phyloP scores from a whole-genome alignment of 441 rosid species.

The Populus hybrid region DNA sequence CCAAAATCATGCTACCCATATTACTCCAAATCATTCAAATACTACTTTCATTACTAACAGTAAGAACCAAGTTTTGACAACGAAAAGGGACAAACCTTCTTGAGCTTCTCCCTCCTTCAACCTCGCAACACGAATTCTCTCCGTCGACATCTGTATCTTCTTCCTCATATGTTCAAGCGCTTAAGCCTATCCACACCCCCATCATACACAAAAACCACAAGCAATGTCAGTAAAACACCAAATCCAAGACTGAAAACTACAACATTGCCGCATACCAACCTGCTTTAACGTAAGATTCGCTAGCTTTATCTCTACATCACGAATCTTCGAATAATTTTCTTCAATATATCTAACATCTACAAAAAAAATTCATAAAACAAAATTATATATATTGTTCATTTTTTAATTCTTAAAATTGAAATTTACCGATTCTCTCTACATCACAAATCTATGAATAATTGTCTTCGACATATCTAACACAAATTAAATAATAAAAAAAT shows the following conservation, averaged over 20 bases:
- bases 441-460: too few species aligned
- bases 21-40: too few species aligned
- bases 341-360: slow-evolving; percentile 60
- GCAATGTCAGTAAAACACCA: slow-evolving; percentile 1
- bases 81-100: slow-evolving; percentile 50
- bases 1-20: too few species aligned
- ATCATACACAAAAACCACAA: slow-evolving; percentile 10
- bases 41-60: neutral
- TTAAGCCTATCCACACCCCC: slow-evolving; percentile 29
- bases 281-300: slow-evolving; percentile 69
- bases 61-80: slow-evolving; percentile 10
- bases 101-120: slow-evolving; percentile 73
- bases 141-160: too few species aligned
- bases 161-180: slow-evolving; percentile 85
- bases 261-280: slow-evolving; percentile 35
- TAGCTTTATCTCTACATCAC: slow-evolving; percentile 81
- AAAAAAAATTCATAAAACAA: neutral
- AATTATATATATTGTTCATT: too few species aligned
- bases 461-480: too few species aligned
- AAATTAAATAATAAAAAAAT: too few species aligned
- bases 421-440: too few species aligned
- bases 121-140: slow-evolving; percentile 67
- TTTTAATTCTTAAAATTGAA: too few species aligned
- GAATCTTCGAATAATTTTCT: slow-evolving; percentile 79
- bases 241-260: too few species aligned